Evolutionary conservation across 805 yeast species (phyloP).

Genomic region (Yarrowia sp.): DNA sequence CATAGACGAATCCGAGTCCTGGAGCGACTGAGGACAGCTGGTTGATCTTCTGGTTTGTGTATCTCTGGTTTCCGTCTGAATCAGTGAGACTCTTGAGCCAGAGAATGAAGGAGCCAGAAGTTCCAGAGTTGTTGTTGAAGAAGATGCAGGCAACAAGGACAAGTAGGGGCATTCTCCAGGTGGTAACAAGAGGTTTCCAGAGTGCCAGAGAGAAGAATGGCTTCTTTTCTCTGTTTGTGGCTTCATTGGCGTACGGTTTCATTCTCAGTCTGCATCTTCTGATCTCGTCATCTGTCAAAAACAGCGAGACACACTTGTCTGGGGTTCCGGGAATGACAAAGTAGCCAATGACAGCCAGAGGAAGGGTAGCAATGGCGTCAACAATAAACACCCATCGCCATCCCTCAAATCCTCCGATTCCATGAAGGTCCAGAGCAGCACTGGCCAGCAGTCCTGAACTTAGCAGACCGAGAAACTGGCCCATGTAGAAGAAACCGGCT

Average conservation of each 20-base stretch:
- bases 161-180: conserved; percentile 67
- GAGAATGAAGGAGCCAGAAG: conserved; percentile 63
- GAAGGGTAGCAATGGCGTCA: conserved; percentile 66
- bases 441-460: conserved; percentile 70
- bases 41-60: conserved; percentile 56
- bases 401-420: conserved; percentile 61
- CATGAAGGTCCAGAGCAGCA: conserved; percentile 59
- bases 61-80: conserved; percentile 47
- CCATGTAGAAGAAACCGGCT: conserved; percentile 66
- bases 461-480: conserved; percentile 67
- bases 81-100: conserved; percentile 62
- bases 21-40: conserved; percentile 64
- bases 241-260: conserved; percentile 39
- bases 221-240: conserved; percentile 19
- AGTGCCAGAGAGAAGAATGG: conserved; percentile 53
- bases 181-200: conserved; percentile 61
- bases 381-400: conserved; percentile 80
- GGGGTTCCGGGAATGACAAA: conserved; percentile 73
- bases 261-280: conserved; percentile 58
- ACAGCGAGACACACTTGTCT: conserved; percentile 59
- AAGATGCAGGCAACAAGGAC: conserved; percentile 63
- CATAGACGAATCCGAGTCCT: conserved; percentile 60
- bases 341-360: conserved; percentile 63
- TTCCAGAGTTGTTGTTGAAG: conserved; percentile 62
- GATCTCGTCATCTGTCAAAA: conserved; percentile 64